Evolutionary conservation across 2,329 filamentous ascomycete species (phyloP).

Genomic region (Nothopassalora personata): DNA sequence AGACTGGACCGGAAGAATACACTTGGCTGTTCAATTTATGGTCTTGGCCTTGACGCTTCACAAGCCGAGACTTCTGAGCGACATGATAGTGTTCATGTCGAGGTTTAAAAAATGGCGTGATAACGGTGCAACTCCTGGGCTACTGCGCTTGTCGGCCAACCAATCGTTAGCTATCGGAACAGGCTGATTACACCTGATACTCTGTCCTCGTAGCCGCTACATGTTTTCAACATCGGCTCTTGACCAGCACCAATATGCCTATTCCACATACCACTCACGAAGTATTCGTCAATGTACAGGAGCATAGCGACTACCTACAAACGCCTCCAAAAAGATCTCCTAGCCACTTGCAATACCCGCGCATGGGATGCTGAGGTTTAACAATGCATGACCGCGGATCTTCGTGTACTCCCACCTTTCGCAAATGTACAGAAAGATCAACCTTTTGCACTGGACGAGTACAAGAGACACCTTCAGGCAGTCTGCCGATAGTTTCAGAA

Average conservation of each 20-base stretch:
- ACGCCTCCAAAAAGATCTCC: not conserved
- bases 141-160: not conserved
- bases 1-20: not conserved
- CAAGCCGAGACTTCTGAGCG: not conserved
- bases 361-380: not conserved
- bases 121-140: not conserved
- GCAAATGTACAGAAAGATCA: not conserved
- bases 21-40: not conserved
- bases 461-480: not conserved
- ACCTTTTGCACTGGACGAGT: not conserved
- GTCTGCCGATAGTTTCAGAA: not conserved
- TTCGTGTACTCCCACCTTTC: not conserved
- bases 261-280: too few relatives aligned
- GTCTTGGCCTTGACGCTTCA: not conserved
- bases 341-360: not conserved
- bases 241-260: too few relatives aligned
- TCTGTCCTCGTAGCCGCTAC: too few relatives aligned
- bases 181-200: too few relatives aligned
- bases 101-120: not conserved
- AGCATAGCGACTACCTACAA: too few relatives aligned
- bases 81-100: not conserved
- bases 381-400: not conserved
- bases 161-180: too few relatives aligned
- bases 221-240: too few relatives aligned
- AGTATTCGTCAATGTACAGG: too few relatives aligned